Base-by-base conservation (phyloP, 495 filamentous ascomycete genomes). In the Letharia lupina region DNA sequence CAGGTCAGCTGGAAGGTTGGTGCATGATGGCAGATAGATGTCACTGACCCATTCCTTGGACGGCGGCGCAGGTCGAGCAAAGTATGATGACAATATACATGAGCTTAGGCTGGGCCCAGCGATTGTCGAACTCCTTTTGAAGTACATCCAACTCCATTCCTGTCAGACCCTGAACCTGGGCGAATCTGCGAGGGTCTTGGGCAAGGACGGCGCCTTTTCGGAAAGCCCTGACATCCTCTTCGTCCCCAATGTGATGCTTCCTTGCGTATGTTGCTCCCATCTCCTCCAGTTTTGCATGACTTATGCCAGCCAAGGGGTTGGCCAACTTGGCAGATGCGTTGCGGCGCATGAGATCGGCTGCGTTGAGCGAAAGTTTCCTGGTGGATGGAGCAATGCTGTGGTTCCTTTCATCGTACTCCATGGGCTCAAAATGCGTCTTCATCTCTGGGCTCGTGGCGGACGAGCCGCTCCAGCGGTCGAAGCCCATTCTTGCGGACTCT, bases 131-230 rank as follows among this genome's bases (percentile, higher is more conserved):
- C 72, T 92, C 90, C 37, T 80, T 80, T 20, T 81, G 75, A 58
- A 91, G 72, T 8, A 85, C 73, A n/a, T 80, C 76, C 39, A 75
- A 77, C 69, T 91, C 89, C 10, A 82, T 77, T 8, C 75, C 75
- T 18, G 79, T 85, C 60, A 90, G 75, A 23, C 79, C 84, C 7
- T 76, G 70, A 47, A 89, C 73, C 54, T 75, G 74, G 15, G 83
- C 82, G 70, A 82, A 87, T 52, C 74, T 74, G 57, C 78, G 74
- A 10, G 83, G 82, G 18, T 83, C 75, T 52, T 88, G 84, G 7
- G 87, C 87, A 62, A 93, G 78, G 56, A 90, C 79, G 59, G 91
- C 91, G 5, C 90, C 91, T 65, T 89, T 80, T 52, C 83, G 82
- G 72, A 95, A 89, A 28, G 70, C 91, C 39, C 54, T 15, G 33